Conservation (phyloP, 768 basidiomycete genomes). For the Boletellus sp. region DNA sequence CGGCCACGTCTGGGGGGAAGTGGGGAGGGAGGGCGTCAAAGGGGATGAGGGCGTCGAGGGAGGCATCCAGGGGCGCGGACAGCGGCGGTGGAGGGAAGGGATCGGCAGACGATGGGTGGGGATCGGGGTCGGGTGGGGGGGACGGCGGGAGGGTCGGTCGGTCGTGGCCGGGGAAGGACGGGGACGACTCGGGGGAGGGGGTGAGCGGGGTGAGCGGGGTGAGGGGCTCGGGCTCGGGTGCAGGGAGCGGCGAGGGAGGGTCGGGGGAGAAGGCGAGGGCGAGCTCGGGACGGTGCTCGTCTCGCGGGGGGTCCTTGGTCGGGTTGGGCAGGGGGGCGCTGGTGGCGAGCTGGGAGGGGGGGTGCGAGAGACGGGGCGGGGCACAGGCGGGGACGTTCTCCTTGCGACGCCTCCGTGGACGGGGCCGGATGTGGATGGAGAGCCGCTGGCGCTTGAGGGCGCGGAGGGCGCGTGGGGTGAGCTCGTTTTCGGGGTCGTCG, state of each 20-base stretch:
- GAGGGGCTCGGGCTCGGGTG: neutral
- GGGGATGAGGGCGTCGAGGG: slow-evolving; percentile 27
- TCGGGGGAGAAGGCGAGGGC: neutral
- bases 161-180: slow-evolving; percentile 25
- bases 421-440: slow-evolving; percentile 21
- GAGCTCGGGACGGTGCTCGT: too few species aligned
- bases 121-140: slow-evolving; percentile 5
- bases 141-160: slow-evolving; percentile 8
- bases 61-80: slow-evolving; percentile 15
- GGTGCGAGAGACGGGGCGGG: neutral
- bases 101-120: neutral
- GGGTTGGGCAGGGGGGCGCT: too few species aligned
- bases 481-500: slow-evolving; percentile 27
- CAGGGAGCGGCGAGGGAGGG: neutral
- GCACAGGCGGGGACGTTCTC: slow-evolving; percentile 11
- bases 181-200: slow-evolving; percentile 20
- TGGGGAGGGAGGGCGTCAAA: slow-evolving; percentile 21
- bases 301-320: too few species aligned
- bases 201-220: slow-evolving; percentile 22
- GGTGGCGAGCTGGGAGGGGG: neutral
- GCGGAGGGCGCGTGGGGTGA: slow-evolving; percentile 33
- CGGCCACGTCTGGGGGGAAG: slow-evolving; percentile 18
- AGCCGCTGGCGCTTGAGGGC: slow-evolving; percentile 33
- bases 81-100: slow-evolving; percentile 1
- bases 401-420: slow-evolving; percentile 23